phyloP scores from a whole-genome alignment of 306 rosid species.

The Gleditsia sinensis region DNA sequence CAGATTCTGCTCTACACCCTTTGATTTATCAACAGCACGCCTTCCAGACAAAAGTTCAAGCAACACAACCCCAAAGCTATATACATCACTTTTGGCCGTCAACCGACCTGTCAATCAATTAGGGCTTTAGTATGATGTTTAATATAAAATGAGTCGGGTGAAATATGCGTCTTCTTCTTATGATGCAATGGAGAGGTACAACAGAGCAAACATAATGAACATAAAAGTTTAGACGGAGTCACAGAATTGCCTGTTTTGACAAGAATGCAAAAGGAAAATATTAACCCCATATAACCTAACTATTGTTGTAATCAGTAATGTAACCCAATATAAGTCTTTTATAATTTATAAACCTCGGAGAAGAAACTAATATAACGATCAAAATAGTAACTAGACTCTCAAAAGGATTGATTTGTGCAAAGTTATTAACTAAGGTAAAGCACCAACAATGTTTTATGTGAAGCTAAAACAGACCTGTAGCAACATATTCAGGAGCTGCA shows the following conservation, averaged over 20 bases:
- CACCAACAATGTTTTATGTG: constrained; percentile 42
- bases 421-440: constrained; percentile 18
- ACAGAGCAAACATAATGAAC: neutral
- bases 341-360: neutral
- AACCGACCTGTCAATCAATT: constrained; percentile 61
- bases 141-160: neutral
- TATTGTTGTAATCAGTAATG: neutral
- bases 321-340: neutral
- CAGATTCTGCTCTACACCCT: constrained; percentile 70
- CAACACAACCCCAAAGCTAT: constrained; percentile 87
- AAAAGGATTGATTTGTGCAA: constrained; percentile 12
- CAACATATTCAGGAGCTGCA: constrained; percentile 93
- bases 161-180: neutral
- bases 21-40: constrained; percentile 79
- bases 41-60: constrained; percentile 81
- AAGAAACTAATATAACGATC: constrained; percentile 21
- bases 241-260: neutral
- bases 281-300: neutral
- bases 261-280: neutral
- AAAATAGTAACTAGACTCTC: neutral
- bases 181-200: constrained; percentile 3
- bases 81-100: constrained; percentile 84
- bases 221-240: constrained; percentile 1
- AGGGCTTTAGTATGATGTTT: constrained; percentile 20
- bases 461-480: constrained; percentile 62